Evolutionary conservation across 345 rosid genomes (phyloP).

Genomic region (Trapa bicornis): DNA sequence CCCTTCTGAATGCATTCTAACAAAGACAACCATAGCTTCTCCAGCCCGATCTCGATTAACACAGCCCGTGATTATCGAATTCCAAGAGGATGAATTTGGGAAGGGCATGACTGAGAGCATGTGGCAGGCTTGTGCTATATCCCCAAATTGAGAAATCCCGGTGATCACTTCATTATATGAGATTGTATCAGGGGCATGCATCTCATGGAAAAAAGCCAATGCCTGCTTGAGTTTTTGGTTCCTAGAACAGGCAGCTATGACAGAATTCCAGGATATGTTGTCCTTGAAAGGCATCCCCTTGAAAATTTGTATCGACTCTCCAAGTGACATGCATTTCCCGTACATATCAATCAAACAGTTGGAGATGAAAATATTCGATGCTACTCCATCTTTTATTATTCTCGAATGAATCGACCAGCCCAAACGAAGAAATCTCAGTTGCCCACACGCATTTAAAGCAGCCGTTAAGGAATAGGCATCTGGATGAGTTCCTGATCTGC

Average conservation of each 20-base stretch:
- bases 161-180: conserved; percentile 61
- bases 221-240: conserved; percentile 43
- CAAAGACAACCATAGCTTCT: conserved; percentile 45
- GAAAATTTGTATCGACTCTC: conserved; percentile 43
- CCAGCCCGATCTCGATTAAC: conserved; percentile 33
- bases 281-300: conserved; percentile 39
- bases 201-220: conserved; percentile 29
- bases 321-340: conserved; percentile 57
- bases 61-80: conserved; percentile 57
- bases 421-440: conserved; percentile 18
- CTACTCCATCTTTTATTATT: conserved; percentile 43
- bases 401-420: conserved; percentile 50
- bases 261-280: conserved; percentile 68
- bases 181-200: conserved; percentile 58
- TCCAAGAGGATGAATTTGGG: conserved; percentile 76
- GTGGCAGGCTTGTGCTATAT: conserved; percentile 33
- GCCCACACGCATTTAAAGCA: conserved; percentile 57
- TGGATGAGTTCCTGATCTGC: conserved; percentile 29
- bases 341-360: conserved; percentile 81
- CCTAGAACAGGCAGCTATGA: conserved; percentile 60
- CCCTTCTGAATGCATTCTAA: conserved; percentile 37
- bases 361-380: conserved; percentile 27
- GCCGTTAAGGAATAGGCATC: conserved; percentile 53
- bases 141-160: conserved; percentile 50
- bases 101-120: conserved; percentile 36